Evolutionary conservation across 345 rosid species (phyloP).

Genomic region (Pistacia atlantica): DNA sequence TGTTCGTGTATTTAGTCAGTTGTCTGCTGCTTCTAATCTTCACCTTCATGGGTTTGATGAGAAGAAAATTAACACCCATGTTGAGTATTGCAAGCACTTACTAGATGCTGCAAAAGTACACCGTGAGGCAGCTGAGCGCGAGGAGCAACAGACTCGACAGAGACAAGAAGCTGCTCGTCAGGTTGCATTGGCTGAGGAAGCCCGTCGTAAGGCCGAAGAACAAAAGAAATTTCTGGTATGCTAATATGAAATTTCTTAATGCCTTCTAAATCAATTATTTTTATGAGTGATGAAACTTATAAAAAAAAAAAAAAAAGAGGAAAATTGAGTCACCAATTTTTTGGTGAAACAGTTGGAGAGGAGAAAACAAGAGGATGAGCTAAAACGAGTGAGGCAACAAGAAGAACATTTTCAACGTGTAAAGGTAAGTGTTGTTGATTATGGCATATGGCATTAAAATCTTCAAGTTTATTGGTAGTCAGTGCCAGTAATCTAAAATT

Average conservation of each 20-base stretch:
- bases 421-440: constrained; percentile 51
- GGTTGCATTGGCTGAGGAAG: constrained; percentile 96
- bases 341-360: constrained; percentile 73
- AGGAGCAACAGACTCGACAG: constrained; percentile 89
- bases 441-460: not conserved
- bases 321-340: constrained; percentile 17
- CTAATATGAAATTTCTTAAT: constrained; percentile 13
- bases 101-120: constrained; percentile 92
- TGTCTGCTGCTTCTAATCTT: constrained; percentile 92
- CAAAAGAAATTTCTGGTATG: constrained; percentile 88
- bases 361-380: constrained; percentile 92
- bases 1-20: constrained; percentile 80
- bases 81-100: constrained; percentile 93
- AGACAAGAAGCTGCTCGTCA: constrained; percentile 94
- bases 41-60: constrained; percentile 93
- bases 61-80: constrained; percentile 97
- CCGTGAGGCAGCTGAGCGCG: constrained; percentile 91
- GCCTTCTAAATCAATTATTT: not conserved
- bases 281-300: not conserved
- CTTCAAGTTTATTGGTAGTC: not conserved
- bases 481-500: not conserved
- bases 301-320: not conserved
- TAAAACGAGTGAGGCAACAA: constrained; percentile 78
- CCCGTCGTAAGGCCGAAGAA: constrained; percentile 97
- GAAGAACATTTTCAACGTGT: constrained; percentile 88